Conservation (phyloP, 2,329 filamentous ascomycete genomes). For the Aspergillus unguis region DNA sequence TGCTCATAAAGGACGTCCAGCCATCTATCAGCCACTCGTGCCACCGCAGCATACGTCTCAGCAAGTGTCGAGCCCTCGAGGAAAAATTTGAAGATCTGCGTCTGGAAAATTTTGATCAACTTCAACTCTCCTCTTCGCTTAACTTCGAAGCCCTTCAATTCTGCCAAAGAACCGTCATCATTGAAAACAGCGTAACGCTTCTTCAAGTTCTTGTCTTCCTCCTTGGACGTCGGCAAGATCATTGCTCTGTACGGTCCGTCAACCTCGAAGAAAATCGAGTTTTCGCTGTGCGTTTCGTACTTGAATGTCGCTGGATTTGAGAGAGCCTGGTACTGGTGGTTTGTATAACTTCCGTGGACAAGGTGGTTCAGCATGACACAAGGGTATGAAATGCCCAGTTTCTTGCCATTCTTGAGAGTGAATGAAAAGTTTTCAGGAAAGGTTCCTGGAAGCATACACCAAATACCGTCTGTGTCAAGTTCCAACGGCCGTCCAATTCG, state of each 20-base stretch:
- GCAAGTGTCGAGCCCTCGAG: conserved; percentile 81
- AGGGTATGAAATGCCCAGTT: conserved; percentile 92
- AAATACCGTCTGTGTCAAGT: conserved; percentile 97
- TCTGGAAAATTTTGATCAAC: conserved; percentile 99
- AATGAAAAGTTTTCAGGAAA: conserved; percentile 97
- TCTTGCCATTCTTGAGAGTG: conserved; percentile 93
- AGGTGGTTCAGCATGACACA: conserved; percentile 99
- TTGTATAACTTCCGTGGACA: conserved; percentile 91
- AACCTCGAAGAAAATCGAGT: conserved; percentile 99
- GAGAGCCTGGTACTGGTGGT: conserved; percentile 93
- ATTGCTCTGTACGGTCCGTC: conserved; percentile 97
- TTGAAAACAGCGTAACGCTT: conserved; percentile 99
- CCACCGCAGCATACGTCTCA: conserved; percentile 87
- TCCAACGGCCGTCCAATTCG: conserved; percentile 88
- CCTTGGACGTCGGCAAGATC: conserved; percentile 95
- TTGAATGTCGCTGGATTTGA: conserved; percentile 74
- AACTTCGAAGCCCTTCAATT: conserved; percentile 95
- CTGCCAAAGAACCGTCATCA: conserved; percentile 89
- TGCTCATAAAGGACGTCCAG: conserved; percentile 89
- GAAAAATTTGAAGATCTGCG: conserved; percentile 99
- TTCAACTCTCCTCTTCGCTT: conserved; percentile 97
- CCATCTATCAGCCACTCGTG: conserved; percentile 94
- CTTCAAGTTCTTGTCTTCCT: conserved; percentile 99
- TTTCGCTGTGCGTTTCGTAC: conserved; percentile 97
- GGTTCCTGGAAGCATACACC: conserved; percentile 95